Evolutionary conservation across 2,329 filamentous ascomycete genomes (phyloP).

Genomic region (Fusarium floridanum): DNA sequence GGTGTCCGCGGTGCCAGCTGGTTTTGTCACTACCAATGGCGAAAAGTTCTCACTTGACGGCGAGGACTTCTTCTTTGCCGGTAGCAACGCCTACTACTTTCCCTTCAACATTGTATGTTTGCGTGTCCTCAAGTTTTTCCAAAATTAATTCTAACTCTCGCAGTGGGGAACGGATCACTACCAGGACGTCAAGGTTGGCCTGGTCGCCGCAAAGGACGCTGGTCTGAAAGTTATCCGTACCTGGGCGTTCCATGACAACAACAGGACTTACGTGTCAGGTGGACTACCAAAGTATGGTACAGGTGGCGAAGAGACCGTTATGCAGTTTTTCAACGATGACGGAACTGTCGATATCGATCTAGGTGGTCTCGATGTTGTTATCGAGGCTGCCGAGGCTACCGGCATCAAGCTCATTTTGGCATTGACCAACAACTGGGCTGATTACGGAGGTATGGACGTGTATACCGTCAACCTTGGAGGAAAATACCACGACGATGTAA

Average conservation of each 20-base stretch:
- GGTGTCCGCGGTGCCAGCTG: slow-evolving; percentile 41
- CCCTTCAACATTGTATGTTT: slow-evolving; percentile 64
- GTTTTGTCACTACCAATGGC: slow-evolving; percentile 64
- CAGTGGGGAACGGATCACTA: slow-evolving; percentile 46
- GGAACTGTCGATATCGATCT: slow-evolving; percentile 58
- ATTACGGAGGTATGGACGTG: slow-evolving; percentile 69
- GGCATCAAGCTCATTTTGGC: slow-evolving; percentile 67
- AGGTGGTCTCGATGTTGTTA: slow-evolving; percentile 64
- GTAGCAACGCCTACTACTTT: slow-evolving; percentile 69
- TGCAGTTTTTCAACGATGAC: slow-evolving; percentile 58
- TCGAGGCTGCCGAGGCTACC: slow-evolving; percentile 48
- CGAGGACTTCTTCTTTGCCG: slow-evolving; percentile 68
- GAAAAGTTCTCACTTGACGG: slow-evolving; percentile 66
- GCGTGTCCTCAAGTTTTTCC: background rate
- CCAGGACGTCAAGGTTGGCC: slow-evolving; percentile 60
- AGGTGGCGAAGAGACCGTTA: slow-evolving; percentile 61
- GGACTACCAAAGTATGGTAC: slow-evolving; percentile 61
- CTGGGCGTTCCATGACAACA: slow-evolving; percentile 71
- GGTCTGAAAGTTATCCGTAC: slow-evolving; percentile 67
- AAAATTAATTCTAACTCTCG: background rate
- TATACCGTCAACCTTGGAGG: slow-evolving; percentile 67
- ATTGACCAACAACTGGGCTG: slow-evolving; percentile 69
- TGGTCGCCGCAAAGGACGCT: slow-evolving; percentile 60
- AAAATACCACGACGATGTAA: slow-evolving; percentile 55
- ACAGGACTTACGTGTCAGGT: slow-evolving; percentile 58